Evolutionary conservation across 331 rosid genomes (phyloP).

Genomic region (Telfairia occidentalis): DNA sequence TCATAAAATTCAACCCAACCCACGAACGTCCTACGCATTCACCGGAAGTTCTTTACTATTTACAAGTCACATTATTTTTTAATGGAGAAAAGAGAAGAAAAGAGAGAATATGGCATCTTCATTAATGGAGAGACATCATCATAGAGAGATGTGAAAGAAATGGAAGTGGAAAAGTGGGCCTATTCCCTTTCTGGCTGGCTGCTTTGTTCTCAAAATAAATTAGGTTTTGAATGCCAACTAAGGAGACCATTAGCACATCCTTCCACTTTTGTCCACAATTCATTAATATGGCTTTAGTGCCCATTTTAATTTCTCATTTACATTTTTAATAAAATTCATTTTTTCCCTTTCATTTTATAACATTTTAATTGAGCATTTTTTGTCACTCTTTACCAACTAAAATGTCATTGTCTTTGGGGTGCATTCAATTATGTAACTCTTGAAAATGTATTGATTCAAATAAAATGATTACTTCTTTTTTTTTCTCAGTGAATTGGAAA

Average conservation of each 20-base stretch:
- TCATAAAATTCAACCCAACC: too few relatives aligned
- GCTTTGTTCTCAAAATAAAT: neutral
- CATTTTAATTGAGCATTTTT: neutral
- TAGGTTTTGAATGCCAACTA: conserved; percentile 6
- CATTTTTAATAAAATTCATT: neutral
- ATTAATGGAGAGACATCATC: neutral
- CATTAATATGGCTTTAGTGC: neutral
- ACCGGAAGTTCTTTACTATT: too few relatives aligned
- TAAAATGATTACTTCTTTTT: neutral
- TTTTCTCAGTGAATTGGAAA: neutral
- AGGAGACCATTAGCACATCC: neutral
- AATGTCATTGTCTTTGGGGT: neutral
- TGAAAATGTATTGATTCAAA: neutral
- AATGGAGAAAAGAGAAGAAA: neutral
- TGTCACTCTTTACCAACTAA: neutral
- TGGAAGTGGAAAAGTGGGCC: conserved; percentile 6
- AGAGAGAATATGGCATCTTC: neutral
- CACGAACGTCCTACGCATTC: too few relatives aligned
- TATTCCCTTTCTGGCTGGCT: neutral
- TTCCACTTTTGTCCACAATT: neutral
- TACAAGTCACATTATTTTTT: too few relatives aligned
- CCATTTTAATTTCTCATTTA: neutral
- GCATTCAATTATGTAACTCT: neutral
- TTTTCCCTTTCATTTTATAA: neutral
- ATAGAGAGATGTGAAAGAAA: neutral